Base-by-base conservation (phyloP, 1,284 basidiomycete species). In the Sanguinoderma infundibulare region DNA sequence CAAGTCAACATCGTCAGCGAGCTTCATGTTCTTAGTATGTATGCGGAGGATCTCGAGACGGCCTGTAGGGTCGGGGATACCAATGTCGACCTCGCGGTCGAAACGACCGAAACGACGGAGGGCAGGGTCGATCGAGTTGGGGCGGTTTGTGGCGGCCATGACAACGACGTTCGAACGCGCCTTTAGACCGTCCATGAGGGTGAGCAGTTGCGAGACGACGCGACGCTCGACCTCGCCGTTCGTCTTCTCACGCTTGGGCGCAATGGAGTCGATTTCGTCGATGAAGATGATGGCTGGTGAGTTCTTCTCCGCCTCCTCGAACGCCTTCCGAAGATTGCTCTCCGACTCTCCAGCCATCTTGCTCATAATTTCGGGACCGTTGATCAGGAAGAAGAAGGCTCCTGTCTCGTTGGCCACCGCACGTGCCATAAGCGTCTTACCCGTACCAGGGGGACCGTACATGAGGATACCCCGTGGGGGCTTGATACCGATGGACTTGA, bases 11-110 rank as follows among this genome's bases (percentile, higher is more conserved):
- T 99, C 98, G 61, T 98, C 96, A n/a, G 79, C 87, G 47, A 99
- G 85, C 81, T 98, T 99, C 97, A 99, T 99, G 84, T 99, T 99
- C 90, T 98, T 99, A 61, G 98, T 99, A 83, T 98, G 97, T 68
- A 99, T 99, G 65, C 97, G 93, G 64, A 99, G 88, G 71, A 99
- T 98, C 78, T 99, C 97, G 49, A 98, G 87, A 78, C 98, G 97
- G 60, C 97, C 96, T 62, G 96, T 98, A 0, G 97, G 96, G 78
- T 99, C 97, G 57, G 97, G 98, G 69, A 99, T 98, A 75, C 98
- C 95, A 69, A 99, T 99, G 80, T 99, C 97, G 67, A 99, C 93
- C 81, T 99, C 98, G 74, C 97, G 94, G 80, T 99, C 98, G 79
- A 99, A 99, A 60, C 98, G 95, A 75, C 97, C 97, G 78, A 98